Percentiles rank a stretch among this genome's conserved stretches.
These are phyloP conservation scores for Trifolium fragiferum DNA, from an alignment of 306 rosid genomes.

Conservation along the genomic window DNA sequence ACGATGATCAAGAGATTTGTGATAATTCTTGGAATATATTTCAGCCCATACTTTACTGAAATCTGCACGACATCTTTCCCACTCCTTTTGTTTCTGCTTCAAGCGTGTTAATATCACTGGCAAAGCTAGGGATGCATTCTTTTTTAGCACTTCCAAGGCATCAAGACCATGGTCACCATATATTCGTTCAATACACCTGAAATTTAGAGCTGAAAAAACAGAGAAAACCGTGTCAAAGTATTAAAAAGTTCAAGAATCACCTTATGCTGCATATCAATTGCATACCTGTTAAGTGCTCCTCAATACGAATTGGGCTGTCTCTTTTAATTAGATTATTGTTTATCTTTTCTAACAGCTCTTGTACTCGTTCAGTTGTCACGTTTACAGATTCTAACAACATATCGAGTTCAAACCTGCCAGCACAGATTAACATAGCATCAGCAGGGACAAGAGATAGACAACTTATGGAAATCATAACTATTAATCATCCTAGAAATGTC, in stretches of 20 bases:
- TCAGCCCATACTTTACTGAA: slow-evolving; percentile 99
- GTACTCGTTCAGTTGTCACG: slow-evolving; percentile 85
- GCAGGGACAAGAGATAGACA: slow-evolving; percentile 29
- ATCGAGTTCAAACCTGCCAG: slow-evolving; percentile 93
- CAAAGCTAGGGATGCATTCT: slow-evolving; percentile 84
- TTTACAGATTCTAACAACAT: slow-evolving; percentile 98
- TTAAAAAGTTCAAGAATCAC: slow-evolving; percentile 38
- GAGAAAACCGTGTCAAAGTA: slow-evolving; percentile 40
- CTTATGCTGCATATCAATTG: slow-evolving; percentile 23
- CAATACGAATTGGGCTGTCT: slow-evolving; percentile 73
- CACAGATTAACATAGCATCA: slow-evolving; percentile 48
- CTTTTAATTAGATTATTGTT: slow-evolving; percentile 69
- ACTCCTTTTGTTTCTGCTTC: slow-evolving; percentile 99
- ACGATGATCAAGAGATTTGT: slow-evolving; percentile 98
- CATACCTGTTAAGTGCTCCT: slow-evolving; percentile 93
- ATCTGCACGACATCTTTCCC: slow-evolving; percentile 95
- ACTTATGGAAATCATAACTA: slow-evolving; percentile 9
- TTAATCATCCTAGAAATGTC: slow-evolving; percentile 25
- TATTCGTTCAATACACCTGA: slow-evolving; percentile 91
- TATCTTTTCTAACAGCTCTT: slow-evolving; percentile 86
- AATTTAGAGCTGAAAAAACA: slow-evolving; percentile 71
- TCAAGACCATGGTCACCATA: slow-evolving; percentile 99
- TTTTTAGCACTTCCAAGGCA: slow-evolving; percentile 89
- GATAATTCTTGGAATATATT: slow-evolving; percentile 94
- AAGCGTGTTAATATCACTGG: slow-evolving; percentile 91